Base-by-base conservation (phyloP, 2,329 filamentous ascomycete genomes). In the Phialophora macrospora region DNA sequence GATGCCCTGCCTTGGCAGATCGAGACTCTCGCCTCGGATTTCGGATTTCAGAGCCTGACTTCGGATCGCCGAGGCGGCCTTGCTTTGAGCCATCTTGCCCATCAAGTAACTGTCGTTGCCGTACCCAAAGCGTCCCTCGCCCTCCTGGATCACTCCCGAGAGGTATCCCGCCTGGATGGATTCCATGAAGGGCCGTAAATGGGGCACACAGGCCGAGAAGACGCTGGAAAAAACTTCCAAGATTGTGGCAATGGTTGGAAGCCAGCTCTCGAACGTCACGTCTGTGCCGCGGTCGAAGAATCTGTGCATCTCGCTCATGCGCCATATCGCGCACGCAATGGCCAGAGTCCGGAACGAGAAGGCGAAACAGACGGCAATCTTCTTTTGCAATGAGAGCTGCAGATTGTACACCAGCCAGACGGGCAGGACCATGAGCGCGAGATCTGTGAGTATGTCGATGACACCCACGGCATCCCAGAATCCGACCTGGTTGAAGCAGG, bases 371-470 rank as follows among this genome's bases (percentile, higher is more conserved):
- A 73, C 68, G 4, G 66, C 66, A 7, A 67, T 44, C 44, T 68
- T 68, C 63, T 73, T 73, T 30, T 66, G 61, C 34, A 51, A 17
- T 0, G 68, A 30, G 17, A 71, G 63, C 32, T 71, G 70, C 6
- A 73, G 67, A 30, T 71, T 67, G 55, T 59, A 60, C 20, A 73
- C 65, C 20, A 73, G 60, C 34, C 71, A 54, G 30, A 70, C 60
- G 6, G 71, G 70, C 34, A 73, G 28, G n/a, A 68, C 55, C 32
- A 69, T 64, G 6, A 72, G 63, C 11, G 70, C 65, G 5, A 72
- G 12, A 56, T 73, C 72, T 11, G 56, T 72, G 1, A 72, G 17
- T 26, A 72, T 70, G 59, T 70, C 70, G 44, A 70, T 58, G 26
- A 64, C 52, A 30, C 60, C 67, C 32, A 72, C 58, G 3, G 63